These are phyloP conservation scores for Rhynchospora tenuis DNA, from an alignment of 176 grass and related monocot genomes.

Conservation along the genomic window DNA sequence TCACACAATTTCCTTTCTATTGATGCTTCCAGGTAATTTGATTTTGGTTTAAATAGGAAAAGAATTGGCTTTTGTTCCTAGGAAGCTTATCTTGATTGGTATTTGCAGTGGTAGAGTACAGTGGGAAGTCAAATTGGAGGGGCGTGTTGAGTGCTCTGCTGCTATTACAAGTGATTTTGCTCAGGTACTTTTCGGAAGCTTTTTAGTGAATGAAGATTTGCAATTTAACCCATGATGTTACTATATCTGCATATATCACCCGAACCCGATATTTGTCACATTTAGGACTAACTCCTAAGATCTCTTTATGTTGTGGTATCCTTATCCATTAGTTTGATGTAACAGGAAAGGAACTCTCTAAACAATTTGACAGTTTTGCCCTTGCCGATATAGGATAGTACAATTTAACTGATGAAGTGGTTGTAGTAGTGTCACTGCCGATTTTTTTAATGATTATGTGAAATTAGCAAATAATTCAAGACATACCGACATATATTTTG, in stretches of 20 bases:
- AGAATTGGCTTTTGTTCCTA: background rate
- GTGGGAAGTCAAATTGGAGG: slow-evolving; percentile 80
- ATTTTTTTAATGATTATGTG: background rate
- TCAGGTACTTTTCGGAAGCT: slow-evolving; percentile 35
- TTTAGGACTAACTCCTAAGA: background rate
- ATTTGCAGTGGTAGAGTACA: slow-evolving; percentile 50
- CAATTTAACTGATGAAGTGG: background rate
- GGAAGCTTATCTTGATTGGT: slow-evolving; percentile 9
- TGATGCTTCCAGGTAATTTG: slow-evolving; percentile 55
- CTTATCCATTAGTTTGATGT: background rate
- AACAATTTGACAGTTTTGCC: background rate
- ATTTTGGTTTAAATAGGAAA: slow-evolving; percentile 13
- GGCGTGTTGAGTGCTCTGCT: slow-evolving; percentile 71
- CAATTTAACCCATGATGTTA: background rate
- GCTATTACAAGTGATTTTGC: slow-evolving; percentile 72
- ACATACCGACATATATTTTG: too few species aligned
- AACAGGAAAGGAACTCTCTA: background rate
- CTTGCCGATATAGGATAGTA: background rate
- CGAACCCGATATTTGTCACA: background rate
- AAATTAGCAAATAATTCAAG: background rate
- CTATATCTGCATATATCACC: background rate
- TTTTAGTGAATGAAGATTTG: background rate
- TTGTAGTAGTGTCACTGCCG: background rate
- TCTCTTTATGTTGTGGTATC: background rate
- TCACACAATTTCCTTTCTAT: slow-evolving; percentile 74